Base-by-base conservation (phyloP, 305 asterid species). In the Plantago coronopus region DNA sequence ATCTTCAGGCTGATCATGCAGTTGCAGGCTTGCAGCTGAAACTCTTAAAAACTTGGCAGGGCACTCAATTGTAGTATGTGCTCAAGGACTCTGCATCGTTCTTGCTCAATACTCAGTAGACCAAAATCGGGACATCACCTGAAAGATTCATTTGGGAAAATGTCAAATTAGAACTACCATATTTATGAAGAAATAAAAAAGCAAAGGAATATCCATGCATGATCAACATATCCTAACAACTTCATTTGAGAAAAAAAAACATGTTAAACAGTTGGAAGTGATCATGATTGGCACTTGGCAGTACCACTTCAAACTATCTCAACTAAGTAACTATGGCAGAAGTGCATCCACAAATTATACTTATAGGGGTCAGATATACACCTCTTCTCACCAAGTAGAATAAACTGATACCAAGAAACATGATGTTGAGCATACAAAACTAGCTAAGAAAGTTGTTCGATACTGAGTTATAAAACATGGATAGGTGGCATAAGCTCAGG, bases 111-210 rank as follows among this genome's bases (percentile, higher is more conserved):
- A 42, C 44, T 31, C 69, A 31, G 60, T 42, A 42, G 65, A 27
- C 48, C 57, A 63, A 43, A 58, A 42, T 59, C 63, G 7, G 64
- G 42, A 14, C n/a, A 55, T 50, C 37, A 58, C 71, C 78, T 73
- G 76, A 22, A 73, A 59, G 49, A 48, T 49, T 34, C 66, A 59
- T 40, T 2, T 23, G 18, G 15, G 59, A 17, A 22, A 31, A 20
- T 15, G 60, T 20, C 31, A 42, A 34, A 46, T 42, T 48, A 64
- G 56, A 63, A 43, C 10, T 55, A 54, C 37, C 0, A 56, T 12
- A 54, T 17, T 16, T 27, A 57, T 21, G 9, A 51, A 40, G 23
- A 14, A 44, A 47, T 11, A 17, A 15, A 42, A n/a, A 7, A 9
- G 23, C 21, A 16, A 40, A 21, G 21, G 45, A 22, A 50, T 23